A percentile compares a stretch with the other conserved stretches of the same genome.
phyloP scores from a whole-genome alignment of 129 eudicot genomes.

The Calendula officinalis region DNA sequence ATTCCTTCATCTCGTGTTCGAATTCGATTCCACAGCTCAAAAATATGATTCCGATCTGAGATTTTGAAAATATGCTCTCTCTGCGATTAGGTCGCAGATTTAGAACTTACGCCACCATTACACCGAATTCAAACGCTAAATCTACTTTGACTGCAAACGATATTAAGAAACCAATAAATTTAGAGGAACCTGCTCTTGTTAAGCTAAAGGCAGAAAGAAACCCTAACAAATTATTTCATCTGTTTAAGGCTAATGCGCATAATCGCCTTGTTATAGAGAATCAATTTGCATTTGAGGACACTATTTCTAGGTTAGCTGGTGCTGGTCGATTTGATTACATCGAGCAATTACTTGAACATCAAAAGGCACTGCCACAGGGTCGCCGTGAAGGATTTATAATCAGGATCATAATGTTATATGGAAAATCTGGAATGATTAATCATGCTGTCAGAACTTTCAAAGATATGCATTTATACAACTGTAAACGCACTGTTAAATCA shows the following conservation, averaged over 20 bases:
- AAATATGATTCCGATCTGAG: conserved; percentile 25
- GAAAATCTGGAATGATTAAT: conserved; percentile 70
- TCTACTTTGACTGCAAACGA: conserved; percentile 25
- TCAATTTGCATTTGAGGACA: conserved; percentile 68
- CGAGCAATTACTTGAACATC: conserved; percentile 75
- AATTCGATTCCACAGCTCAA: conserved; percentile 5
- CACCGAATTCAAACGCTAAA: conserved; percentile 4
- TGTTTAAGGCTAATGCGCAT: conserved; percentile 69
- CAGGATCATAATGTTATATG: conserved; percentile 80
- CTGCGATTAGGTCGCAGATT: conserved; percentile 35
- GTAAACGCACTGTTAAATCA: conserved; percentile 62
- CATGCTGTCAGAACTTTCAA: conserved; percentile 63
- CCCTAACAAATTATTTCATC: conserved; percentile 62
- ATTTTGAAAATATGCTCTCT: conserved; percentile 29
- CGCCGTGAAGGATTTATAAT: conserved; percentile 79
- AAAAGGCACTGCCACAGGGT: conserved; percentile 71
- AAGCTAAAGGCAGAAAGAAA: conserved; percentile 68
- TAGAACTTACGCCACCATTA: conserved; percentile 20
- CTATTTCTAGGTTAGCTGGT: conserved; percentile 68
- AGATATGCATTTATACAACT: conserved; percentile 72
- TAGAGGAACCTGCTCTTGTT: conserved; percentile 60
- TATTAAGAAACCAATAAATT: conserved; percentile 20
- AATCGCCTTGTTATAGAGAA: conserved; percentile 64
- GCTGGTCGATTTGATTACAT: conserved; percentile 73
- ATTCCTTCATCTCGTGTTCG: background rate